Percentiles rank a stretch among this genome's conserved stretches.
These are phyloP conservation scores for Oenanthe sinensis DNA, from an alignment of 129 eudicot genomes.

Conservation along the genomic window DNA sequence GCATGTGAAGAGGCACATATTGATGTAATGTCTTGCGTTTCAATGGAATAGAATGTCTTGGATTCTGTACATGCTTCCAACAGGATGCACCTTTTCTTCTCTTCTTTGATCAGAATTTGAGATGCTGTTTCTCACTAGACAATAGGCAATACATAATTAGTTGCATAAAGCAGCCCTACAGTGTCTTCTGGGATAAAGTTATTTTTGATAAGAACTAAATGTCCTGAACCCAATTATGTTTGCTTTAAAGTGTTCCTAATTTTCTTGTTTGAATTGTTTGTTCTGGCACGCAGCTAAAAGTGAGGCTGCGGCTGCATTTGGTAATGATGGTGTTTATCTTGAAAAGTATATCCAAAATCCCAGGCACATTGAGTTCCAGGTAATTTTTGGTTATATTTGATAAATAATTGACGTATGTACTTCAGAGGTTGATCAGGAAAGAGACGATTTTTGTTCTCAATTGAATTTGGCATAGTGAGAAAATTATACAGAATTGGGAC, in stretches of 20 bases:
- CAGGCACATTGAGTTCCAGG: slow-evolving; percentile 98
- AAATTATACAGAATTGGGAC: background rate
- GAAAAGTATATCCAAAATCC: slow-evolving; percentile 89
- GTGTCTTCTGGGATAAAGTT: background rate
- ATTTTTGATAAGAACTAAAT: background rate
- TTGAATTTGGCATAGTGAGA: background rate
- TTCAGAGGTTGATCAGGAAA: background rate
- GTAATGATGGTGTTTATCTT: slow-evolving; percentile 94
- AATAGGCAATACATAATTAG: background rate
- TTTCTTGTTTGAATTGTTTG: slow-evolving; percentile 11
- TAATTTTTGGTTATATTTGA: slow-evolving; percentile 15
- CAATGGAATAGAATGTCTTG: background rate
- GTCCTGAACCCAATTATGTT: background rate
- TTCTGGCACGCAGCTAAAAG: slow-evolving; percentile 74
- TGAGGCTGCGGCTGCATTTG: slow-evolving; percentile 99
- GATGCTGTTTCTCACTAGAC: background rate
- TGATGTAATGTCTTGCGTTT: background rate
- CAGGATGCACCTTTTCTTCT: background rate
- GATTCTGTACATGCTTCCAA: background rate
- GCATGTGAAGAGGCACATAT: background rate
- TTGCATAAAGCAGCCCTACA: background rate
- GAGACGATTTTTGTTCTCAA: no score
- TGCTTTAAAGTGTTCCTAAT: background rate
- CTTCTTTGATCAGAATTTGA: background rate
- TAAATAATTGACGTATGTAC: background rate